Percentiles rank a stretch among this genome's conserved stretches.
Evolutionary conservation across 2,329 filamentous ascomycete species (phyloP).

Genomic region (Emericellopsis cladophorae): DNA sequence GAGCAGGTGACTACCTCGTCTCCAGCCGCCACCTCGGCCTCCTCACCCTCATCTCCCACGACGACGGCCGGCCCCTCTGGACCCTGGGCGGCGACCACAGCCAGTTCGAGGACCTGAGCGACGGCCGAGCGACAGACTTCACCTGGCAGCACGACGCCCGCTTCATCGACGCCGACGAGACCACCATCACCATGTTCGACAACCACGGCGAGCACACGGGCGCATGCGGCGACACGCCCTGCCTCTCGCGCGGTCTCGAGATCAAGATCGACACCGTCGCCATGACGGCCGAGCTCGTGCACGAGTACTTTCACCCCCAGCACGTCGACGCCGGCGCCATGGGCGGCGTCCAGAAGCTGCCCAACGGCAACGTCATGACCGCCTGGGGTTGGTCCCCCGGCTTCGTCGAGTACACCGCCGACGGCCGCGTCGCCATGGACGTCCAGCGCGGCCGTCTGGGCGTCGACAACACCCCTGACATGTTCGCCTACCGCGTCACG

Average conservation of each 20-base stretch:
- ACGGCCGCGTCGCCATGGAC: constrained; percentile 12
- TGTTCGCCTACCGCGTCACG: constrained; percentile 15
- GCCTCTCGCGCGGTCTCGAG: constrained; percentile 15
- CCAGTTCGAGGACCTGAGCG: constrained; percentile 20
- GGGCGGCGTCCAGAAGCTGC: constrained; percentile 12
- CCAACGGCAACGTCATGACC: constrained; percentile 13
- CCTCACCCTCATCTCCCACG: constrained; percentile 14
- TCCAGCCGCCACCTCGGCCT: constrained; percentile 18
- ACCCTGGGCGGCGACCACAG: constrained; percentile 20
- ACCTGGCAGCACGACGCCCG: constrained; percentile 25
- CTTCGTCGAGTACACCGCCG: constrained; percentile 13
- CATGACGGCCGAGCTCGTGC: constrained; percentile 15
- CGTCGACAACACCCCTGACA: constrained; percentile 9
- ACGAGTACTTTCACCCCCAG: constrained; percentile 15
- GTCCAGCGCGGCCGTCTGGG: constrained; percentile 11
- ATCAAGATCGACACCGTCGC: constrained; percentile 13
- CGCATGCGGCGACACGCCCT: constrained; percentile 11
- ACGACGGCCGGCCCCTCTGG: constrained; percentile 19
- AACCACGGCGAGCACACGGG: constrained; percentile 20
- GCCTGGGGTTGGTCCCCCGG: constrained; percentile 15
- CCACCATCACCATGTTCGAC: constrained; percentile 22
- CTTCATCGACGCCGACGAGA: constrained; percentile 11
- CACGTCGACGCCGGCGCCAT: constrained; percentile 12
- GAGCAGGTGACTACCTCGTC: constrained; percentile 21
- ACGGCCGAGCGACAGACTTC: constrained; percentile 19